A percentile compares a stretch with the other conserved stretches of the same genome.
phyloP scores from a whole-genome alignment of 192 early-diverging fungal species.

The Phycomyces blakesleeanus region DNA sequence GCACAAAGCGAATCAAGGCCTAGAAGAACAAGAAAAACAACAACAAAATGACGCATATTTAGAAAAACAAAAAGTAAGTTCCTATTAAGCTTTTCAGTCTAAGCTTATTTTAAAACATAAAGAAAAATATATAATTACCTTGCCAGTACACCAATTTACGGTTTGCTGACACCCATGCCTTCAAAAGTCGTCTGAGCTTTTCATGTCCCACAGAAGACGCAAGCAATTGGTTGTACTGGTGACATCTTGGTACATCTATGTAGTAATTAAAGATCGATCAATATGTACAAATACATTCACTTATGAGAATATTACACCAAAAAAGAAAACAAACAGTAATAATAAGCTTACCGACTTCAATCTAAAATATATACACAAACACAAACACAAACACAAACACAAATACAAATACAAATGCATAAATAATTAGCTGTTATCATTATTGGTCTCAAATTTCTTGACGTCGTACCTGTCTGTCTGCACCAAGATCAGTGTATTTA shows the following conservation, averaged over 20 bases:
- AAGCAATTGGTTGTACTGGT: conserved; percentile 63
- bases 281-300: too few species aligned
- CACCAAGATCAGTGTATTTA: conserved; percentile 47
- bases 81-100: too few species aligned
- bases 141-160: conserved; percentile 76
- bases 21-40: conserved; percentile 25
- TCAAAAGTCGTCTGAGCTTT: conserved; percentile 55
- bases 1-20: conserved; percentile 74
- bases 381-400: not conserved
- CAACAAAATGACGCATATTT: not conserved
- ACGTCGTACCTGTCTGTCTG: conserved; percentile 53
- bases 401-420: too few species aligned
- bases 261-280: not conserved
- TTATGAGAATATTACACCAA: too few species aligned
- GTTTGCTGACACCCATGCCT: conserved; percentile 59
- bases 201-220: conserved; percentile 60
- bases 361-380: conserved; percentile 3
- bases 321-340: not conserved
- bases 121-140: too few species aligned
- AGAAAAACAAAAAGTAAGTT: not conserved
- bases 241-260: conserved; percentile 62
- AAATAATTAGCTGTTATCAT: too few species aligned
- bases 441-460: not conserved
- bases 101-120: too few species aligned
- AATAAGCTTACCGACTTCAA: conserved; percentile 24